phyloP scores from a whole-genome alignment of 495 filamentous ascomycete species.

The Penicillium riverlandense region DNA sequence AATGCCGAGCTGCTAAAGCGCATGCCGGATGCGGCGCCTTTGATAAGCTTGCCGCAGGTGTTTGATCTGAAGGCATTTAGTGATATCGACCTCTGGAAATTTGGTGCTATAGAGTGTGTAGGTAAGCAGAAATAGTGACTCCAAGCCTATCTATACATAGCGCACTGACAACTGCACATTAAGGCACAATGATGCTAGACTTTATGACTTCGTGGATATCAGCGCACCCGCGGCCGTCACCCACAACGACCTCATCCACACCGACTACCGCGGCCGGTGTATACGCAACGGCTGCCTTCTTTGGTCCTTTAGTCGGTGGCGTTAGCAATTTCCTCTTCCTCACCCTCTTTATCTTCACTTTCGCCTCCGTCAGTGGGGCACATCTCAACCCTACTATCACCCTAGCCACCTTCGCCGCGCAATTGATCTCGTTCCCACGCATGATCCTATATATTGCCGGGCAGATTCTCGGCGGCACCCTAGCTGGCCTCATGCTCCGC shows the following conservation, averaged over 20 bases:
- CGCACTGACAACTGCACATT: too few species aligned
- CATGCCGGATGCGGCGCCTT: conserved; percentile 39
- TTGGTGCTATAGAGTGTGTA: conserved; percentile 32
- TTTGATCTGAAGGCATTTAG: conserved; percentile 31
- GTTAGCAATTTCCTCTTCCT: conserved; percentile 40
- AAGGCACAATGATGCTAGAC: conserved; percentile 10
- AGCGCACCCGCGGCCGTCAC: conserved; percentile 7
- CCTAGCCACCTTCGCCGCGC: conserved; percentile 42
- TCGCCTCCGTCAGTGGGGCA: conserved; percentile 42
- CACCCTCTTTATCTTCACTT: conserved; percentile 43
- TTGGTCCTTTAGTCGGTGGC: conserved; percentile 26
- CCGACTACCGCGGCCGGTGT: conserved; percentile 9
- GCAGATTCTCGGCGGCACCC: conserved; percentile 35
- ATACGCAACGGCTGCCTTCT: conserved; percentile 19
- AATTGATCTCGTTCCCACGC: conserved; percentile 40
- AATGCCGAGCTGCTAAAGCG: conserved; percentile 26
- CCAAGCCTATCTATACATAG: too few species aligned
- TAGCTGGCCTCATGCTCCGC: conserved; percentile 36
- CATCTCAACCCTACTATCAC: conserved; percentile 49
- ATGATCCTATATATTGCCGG: conserved; percentile 36
- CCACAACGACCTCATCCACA: conserved; percentile 8
- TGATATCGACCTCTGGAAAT: conserved; percentile 38
- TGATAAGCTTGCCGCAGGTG: conserved; percentile 29
- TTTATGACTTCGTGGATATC: conserved; percentile 21
- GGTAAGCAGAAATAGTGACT: conserved; percentile 9